Evolutionary conservation across 352 stramenopile species (phyloP).

Genomic region (Globisporangium middletonii): DNA sequence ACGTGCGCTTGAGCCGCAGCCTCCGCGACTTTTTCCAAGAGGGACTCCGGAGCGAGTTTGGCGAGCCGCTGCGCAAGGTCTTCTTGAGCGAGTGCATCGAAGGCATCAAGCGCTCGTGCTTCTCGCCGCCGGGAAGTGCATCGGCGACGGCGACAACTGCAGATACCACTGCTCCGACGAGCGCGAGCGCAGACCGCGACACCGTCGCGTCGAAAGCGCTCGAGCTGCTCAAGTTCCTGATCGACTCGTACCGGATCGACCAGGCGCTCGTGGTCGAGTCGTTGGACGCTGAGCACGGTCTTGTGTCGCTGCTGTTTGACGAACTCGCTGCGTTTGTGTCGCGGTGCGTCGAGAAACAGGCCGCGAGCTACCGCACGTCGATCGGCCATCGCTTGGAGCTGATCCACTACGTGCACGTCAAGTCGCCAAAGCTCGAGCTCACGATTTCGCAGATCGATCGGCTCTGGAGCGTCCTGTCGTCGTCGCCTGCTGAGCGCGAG

Average conservation of each 20-base stretch:
- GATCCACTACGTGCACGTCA: conserved; percentile 84
- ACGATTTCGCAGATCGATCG: conserved; percentile 68
- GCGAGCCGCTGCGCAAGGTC: conserved; percentile 53
- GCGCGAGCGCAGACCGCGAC: conserved; percentile 25
- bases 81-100: conserved; percentile 75
- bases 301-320: conserved; percentile 78
- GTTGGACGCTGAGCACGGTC: conserved; percentile 60
- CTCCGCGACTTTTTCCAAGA: conserved; percentile 79
- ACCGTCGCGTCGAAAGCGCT: conserved; percentile 59
- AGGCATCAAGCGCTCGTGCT: conserved; percentile 74
- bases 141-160: no score
- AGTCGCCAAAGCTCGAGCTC: conserved; percentile 70
- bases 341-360: conserved; percentile 43
- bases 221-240: conserved; percentile 83
- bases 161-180: conserved; percentile 2
- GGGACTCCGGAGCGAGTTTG: conserved; percentile 66
- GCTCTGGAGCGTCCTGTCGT: conserved; percentile 73
- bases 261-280: conserved; percentile 63
- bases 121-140: conserved; percentile 14
- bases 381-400: conserved; percentile 82
- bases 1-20: conserved; percentile 51
- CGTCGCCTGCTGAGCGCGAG: conserved; percentile 63
- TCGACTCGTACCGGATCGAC: conserved; percentile 76
- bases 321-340: conserved; percentile 77
- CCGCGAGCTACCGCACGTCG: conserved; percentile 50